Base-by-base conservation (phyloP, 768 basidiomycete genomes). In the Boletus edulis region DNA sequence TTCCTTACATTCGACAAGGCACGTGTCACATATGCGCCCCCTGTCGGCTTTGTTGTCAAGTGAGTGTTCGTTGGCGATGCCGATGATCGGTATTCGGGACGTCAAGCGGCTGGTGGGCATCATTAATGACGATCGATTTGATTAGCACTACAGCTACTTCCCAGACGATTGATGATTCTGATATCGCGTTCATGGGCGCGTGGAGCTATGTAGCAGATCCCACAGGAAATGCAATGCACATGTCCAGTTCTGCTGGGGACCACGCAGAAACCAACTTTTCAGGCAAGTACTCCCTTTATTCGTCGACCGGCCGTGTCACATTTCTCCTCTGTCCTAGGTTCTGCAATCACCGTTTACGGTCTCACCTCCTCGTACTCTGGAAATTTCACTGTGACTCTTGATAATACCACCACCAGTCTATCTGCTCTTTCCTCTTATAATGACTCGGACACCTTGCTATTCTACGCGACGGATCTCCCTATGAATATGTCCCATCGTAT, bases 381-480 rank as follows among this genome's bases (percentile, higher is more conserved):
- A 50, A 74, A 73, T 40, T 91, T 82, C 63, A 76, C 81, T 35
- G 81, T 88, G 51, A 75, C 66, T 27, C 79, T 84, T 9, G 82
- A 84, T 59, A 75, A 81, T 52, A 67, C 71, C 20, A 79, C 76
- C 35, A 75, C 79, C 32, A 70, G 60, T 3, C 71, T 83, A 49
- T 80, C 79, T 31, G 81, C 78, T 3, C 69, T 70, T 51, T 81
- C 85, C 5, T 82, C 83, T 0, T 85, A 81, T 63, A 76, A 72
- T 37, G 71, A 79, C 29, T 67, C 76, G 44, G 66, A 80, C 53
- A 74, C 82, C 12, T 72, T 89, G 5, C 75, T 92, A 12, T 91
- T 84, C 66, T 85, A 79, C 60, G 77, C 80, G 38, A 81, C 82
- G 18, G 82, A 81, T 17, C 77, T 92, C 43, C 75, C 89, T 59